A percentile compares a stretch with the other conserved stretches of the same genome.
Conservation (phyloP, 176 grass and related monocot species). For the Carex myosuroides region DNA sequence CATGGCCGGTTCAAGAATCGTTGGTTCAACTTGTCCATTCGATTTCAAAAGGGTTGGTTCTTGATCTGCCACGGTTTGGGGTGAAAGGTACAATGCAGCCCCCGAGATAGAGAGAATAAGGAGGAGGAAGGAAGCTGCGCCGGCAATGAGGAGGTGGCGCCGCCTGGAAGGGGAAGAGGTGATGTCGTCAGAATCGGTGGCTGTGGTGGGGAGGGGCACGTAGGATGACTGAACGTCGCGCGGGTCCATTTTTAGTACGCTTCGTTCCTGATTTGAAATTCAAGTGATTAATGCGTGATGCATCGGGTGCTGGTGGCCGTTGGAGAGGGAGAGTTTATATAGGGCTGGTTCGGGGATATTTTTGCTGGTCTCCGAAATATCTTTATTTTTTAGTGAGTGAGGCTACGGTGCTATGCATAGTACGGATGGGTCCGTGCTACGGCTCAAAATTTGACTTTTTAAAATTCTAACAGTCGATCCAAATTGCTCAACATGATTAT, state of each 20-base stretch:
- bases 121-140: constrained; percentile 6
- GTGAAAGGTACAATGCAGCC: not conserved
- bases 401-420: too few relatives aligned
- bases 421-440: too few relatives aligned
- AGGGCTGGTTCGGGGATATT: not conserved
- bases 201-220: not conserved
- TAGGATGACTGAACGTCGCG: not conserved
- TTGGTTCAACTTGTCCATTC: not conserved
- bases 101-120: constrained; percentile 5
- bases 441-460: too few relatives aligned
- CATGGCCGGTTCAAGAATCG: not conserved
- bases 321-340: constrained; percentile 3
- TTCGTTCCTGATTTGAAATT: not conserved
- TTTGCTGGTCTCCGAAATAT: not conserved
- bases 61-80: not conserved
- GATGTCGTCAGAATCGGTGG: not conserved
- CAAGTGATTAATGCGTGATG: not conserved
- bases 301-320: not conserved
- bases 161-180: not conserved
- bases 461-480: too few relatives aligned
- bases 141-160: not conserved
- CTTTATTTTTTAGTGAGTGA: not conserved
- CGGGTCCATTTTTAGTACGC: constrained; percentile 17
- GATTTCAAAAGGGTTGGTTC: not conserved
- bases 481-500: too few relatives aligned